Conservation (phyloP, 768 basidiomycete species). For the Xerocomellus chrysenteron region DNA sequence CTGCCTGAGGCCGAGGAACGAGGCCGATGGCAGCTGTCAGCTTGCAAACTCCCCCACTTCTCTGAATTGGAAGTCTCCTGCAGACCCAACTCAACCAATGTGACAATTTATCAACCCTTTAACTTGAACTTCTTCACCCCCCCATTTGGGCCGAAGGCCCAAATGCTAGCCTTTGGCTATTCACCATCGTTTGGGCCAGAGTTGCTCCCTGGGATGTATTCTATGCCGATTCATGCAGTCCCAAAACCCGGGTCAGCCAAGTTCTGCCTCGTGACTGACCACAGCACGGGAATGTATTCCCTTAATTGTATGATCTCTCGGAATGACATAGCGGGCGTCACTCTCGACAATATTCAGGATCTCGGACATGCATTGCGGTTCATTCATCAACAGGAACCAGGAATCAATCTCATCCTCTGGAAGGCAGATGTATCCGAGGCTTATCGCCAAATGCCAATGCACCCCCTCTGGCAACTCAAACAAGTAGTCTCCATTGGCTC, state of each 20-base stretch:
- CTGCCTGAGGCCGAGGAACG: no score
- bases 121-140: no score
- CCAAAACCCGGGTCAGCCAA: slow-evolving; percentile 42
- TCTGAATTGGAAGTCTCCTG: no score
- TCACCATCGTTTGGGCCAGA: slow-evolving; percentile 22
- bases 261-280: slow-evolving; percentile 39
- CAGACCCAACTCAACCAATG: no score
- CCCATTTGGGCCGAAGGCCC: no score
- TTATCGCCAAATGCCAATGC: slow-evolving; percentile 36
- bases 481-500: slow-evolving; percentile 31
- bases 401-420: slow-evolving; percentile 6
- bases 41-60: no score
- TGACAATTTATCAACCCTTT: no score
- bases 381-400: fast-evolving
- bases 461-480: slow-evolving; percentile 42
- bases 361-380: slow-evolving; percentile 17
- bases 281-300: slow-evolving; percentile 33
- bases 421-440: slow-evolving; percentile 41
- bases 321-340: slow-evolving; percentile 23
- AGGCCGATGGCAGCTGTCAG: no score
- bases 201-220: slow-evolving; percentile 41
- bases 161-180: no score
- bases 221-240: slow-evolving; percentile 38
- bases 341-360: slow-evolving; percentile 36
- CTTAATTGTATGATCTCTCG: slow-evolving; percentile 34